A percentile compares a stretch with the other conserved stretches of the same genome.
phyloP scores from a whole-genome alignment of 1,284 basidiomycete genomes.

The Austroboletus niveus region DNA sequence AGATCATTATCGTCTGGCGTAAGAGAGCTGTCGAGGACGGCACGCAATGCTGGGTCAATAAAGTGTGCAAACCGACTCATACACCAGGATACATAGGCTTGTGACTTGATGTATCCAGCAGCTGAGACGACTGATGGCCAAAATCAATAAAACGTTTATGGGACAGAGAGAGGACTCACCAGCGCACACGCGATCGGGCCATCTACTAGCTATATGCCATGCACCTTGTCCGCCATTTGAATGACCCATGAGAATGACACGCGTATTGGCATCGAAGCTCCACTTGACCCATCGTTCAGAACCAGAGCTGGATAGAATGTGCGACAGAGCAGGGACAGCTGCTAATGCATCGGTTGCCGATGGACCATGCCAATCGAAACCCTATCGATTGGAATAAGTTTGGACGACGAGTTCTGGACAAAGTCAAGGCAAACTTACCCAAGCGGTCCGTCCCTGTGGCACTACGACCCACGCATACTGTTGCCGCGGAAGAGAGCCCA shows the following conservation, averaged over 20 bases:
- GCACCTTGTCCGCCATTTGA: constrained; percentile 93
- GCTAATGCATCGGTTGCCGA: constrained; percentile 63
- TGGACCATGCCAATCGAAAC: constrained; percentile 83
- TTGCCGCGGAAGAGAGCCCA: constrained; percentile 56
- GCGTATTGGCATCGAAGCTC: constrained; percentile 37
- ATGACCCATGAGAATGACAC: constrained; percentile 75
- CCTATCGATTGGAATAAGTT: constrained; percentile 41
- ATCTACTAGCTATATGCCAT: constrained; percentile 76
- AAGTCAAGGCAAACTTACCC: constrained; percentile 44
- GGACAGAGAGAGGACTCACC: constrained; percentile 36
- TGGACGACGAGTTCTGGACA: background rate
- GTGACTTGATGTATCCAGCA: constrained; percentile 80
- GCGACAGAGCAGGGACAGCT: constrained; percentile 51
- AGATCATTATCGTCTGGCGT: constrained; percentile 86
- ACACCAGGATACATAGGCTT: constrained; percentile 76
- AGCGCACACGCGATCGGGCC: constrained; percentile 74
- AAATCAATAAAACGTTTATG: background rate
- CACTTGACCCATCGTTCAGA: constrained; percentile 42
- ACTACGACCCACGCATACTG: constrained; percentile 66
- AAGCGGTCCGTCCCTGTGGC: constrained; percentile 71
- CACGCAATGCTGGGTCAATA: constrained; percentile 70
- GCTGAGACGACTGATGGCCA: constrained; percentile 59
- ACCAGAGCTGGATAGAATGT: constrained; percentile 38
- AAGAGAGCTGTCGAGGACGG: constrained; percentile 69
- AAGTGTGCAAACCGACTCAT: constrained; percentile 74